Conservation (phyloP, 2,329 filamentous ascomycete species). For the Acarospora socialis region DNA sequence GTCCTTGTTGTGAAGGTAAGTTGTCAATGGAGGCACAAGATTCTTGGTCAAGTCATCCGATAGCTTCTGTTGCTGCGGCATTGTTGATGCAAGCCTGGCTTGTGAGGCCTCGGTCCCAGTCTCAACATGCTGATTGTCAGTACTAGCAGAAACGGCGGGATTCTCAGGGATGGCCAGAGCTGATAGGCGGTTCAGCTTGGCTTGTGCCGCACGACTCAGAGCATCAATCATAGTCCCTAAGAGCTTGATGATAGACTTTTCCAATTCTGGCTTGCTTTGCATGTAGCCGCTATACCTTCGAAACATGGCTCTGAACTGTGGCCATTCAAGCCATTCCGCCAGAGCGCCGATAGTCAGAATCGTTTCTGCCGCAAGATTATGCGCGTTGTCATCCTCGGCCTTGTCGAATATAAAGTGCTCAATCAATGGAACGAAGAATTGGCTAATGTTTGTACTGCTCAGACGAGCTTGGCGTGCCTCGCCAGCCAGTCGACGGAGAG, state of each 20-base stretch:
- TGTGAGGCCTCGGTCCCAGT: too few relatives aligned
- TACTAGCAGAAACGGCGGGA: slow-evolving; percentile 23
- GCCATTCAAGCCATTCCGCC: slow-evolving; percentile 70
- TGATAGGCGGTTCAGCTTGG: slow-evolving; percentile 14
- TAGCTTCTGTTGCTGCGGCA: slow-evolving; percentile 55
- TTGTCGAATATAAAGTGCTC: slow-evolving; percentile 90
- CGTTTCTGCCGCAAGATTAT: slow-evolving; percentile 75
- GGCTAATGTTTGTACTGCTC: slow-evolving; percentile 61
- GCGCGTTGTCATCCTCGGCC: slow-evolving; percentile 59
- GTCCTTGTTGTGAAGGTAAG: slow-evolving; percentile 85
- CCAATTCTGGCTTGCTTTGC: slow-evolving; percentile 61
- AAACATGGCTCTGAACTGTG: slow-evolving; percentile 73
- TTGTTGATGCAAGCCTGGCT: slow-evolving; percentile 51
- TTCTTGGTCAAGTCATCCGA: slow-evolving; percentile 56
- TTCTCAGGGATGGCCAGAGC: slow-evolving; percentile 13
- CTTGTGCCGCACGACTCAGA: slow-evolving; percentile 41
- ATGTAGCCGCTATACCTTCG: slow-evolving; percentile 74
- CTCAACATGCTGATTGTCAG: slow-evolving; percentile 7
- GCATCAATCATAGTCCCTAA: slow-evolving; percentile 71
- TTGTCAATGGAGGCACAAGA: slow-evolving; percentile 65
- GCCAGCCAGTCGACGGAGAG: slow-evolving; percentile 59
- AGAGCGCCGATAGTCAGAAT: slow-evolving; percentile 69
- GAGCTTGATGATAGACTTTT: slow-evolving; percentile 74
- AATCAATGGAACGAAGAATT: slow-evolving; percentile 79
- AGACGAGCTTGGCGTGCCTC: slow-evolving; percentile 52